Evolutionary conservation across 441 rosid species (phyloP).

Genomic region (Eruca vesicaria): DNA sequence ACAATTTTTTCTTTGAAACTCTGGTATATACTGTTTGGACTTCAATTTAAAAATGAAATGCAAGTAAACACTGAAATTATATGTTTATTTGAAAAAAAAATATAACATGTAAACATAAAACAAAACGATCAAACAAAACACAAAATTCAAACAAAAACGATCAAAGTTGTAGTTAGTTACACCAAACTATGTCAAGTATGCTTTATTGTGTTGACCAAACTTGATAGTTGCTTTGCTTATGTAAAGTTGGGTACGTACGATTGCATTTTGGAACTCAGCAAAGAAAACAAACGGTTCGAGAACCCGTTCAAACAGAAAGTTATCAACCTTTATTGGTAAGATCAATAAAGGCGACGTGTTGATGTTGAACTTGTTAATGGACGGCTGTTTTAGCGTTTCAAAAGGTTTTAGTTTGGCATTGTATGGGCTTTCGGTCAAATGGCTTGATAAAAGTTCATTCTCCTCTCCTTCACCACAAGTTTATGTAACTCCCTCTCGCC

Average conservation of each 20-base stretch:
- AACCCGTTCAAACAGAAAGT: not conserved
- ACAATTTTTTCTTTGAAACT: slow-evolving; percentile 2
- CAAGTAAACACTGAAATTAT: not conserved
- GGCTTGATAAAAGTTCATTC: not conserved
- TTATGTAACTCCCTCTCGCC: slow-evolving; percentile 13
- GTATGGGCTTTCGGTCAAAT: slow-evolving; percentile 19
- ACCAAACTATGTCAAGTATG: not conserved
- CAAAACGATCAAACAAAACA: not conserved
- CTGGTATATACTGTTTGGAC: slow-evolving; percentile 17
- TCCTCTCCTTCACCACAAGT: not conserved
- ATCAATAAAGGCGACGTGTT: not conserved
- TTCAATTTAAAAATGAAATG: not conserved
- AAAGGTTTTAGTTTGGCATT: slow-evolving; percentile 29
- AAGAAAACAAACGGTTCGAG: not conserved
- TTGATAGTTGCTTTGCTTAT: not conserved
- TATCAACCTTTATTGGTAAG: not conserved
- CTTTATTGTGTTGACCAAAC: not conserved
- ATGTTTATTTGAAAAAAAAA: not conserved
- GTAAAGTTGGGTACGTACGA: not conserved
- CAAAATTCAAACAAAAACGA: not conserved
- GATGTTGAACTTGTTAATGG: slow-evolving; percentile 11
- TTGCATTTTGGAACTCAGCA: not conserved
- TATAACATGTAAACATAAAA: not conserved
- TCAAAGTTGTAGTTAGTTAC: not conserved
- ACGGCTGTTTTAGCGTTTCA: slow-evolving; percentile 9